Conservation (phyloP, 495 filamentous ascomycete species). For the Rusavskia elegans region DNA sequence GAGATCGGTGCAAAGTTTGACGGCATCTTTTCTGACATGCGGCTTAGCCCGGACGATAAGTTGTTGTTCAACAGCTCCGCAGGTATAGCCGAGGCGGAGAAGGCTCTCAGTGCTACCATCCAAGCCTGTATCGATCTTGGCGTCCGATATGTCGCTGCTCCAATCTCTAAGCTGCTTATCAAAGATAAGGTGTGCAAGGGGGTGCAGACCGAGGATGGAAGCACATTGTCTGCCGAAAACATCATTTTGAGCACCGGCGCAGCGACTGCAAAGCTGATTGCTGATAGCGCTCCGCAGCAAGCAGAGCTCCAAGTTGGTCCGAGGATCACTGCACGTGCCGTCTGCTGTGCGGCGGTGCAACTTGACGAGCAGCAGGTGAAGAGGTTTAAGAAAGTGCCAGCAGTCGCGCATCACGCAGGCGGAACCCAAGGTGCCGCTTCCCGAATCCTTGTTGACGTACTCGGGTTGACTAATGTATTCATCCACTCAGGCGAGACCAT, state of each 20-base stretch:
- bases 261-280: constrained; percentile 42
- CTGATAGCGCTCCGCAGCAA: constrained; percentile 30
- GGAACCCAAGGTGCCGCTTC: constrained; percentile 1
- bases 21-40: constrained; percentile 35
- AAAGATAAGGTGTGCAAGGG: constrained; percentile 27
- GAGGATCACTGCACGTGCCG: constrained; percentile 38
- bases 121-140: constrained; percentile 30
- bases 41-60: constrained; percentile 35
- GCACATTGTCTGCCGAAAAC: constrained; percentile 24
- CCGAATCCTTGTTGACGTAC: too few species aligned
- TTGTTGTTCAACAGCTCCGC: constrained; percentile 33
- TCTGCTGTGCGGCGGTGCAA: constrained; percentile 31
- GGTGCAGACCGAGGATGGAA: constrained; percentile 26
- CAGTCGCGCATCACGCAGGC: constrained; percentile 8
- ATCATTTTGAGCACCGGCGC: constrained; percentile 41
- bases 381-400: constrained; percentile 20
- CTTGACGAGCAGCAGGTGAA: constrained; percentile 16
- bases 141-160: constrained; percentile 32
- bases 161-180: constrained; percentile 29
- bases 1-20: constrained; percentile 25
- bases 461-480: too few species aligned
- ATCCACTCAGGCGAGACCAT: constrained; percentile 15
- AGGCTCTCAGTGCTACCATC: constrained; percentile 30
- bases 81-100: constrained; percentile 47
- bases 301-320: constrained; percentile 30